These are phyloP conservation scores for Alternaria triticina DNA, from an alignment of 2,329 filamentous ascomycete genomes.

Conservation along the genomic window DNA sequence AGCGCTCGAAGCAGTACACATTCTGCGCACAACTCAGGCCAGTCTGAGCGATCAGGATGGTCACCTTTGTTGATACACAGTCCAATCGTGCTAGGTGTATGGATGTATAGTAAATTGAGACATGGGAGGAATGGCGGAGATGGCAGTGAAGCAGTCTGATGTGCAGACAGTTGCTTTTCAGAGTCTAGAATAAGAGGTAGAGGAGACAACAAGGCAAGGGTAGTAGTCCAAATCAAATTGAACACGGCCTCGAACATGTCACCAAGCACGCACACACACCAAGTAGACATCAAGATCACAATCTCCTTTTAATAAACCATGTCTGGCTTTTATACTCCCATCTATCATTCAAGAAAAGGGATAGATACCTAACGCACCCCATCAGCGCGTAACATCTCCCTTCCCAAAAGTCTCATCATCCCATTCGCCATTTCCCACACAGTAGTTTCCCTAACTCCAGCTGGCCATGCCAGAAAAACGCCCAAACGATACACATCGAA, in stretches of 20 bases:
- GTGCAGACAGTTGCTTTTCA: not conserved
- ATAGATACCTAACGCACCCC: not conserved
- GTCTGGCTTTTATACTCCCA: not conserved
- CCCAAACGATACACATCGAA: constrained; percentile 7
- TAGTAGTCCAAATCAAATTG: not conserved
- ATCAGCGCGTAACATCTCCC: not conserved
- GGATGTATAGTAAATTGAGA: not conserved
- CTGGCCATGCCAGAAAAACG: constrained; percentile 4
- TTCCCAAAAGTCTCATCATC: not conserved
- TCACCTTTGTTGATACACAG: too few relatives aligned
- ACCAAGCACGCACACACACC: not conserved
- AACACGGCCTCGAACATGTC: not conserved
- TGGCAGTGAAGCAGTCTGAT: not conserved
- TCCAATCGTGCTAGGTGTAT: too few relatives aligned
- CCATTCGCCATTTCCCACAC: not conserved
- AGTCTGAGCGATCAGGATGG: too few relatives aligned
- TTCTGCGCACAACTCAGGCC: too few relatives aligned
- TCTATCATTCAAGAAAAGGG: not conserved
- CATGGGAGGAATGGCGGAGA: not conserved
- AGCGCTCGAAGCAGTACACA: too few relatives aligned
- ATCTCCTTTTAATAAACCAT: not conserved
- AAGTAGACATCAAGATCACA: not conserved
- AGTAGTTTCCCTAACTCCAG: not conserved
- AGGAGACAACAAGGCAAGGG: too few relatives aligned
- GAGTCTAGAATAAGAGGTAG: too few relatives aligned